Percentiles rank a stretch among this genome's conserved stretches.
These are phyloP conservation scores for Marchantia polymorpha DNA, from an alignment of 225 moss, liverwort and hornwort species.

Conservation along the genomic window DNA sequence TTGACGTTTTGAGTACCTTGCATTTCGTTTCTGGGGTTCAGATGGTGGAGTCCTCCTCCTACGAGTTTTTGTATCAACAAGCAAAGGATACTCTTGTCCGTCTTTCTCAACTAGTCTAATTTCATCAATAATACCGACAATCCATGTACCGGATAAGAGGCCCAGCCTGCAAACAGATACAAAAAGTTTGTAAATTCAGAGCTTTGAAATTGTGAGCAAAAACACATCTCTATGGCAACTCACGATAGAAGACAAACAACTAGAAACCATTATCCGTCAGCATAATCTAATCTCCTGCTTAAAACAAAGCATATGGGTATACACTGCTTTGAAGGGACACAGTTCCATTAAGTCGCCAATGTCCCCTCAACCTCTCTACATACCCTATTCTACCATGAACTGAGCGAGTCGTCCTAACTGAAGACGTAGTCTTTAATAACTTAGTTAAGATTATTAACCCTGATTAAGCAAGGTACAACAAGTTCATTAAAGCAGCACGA, in stretches of 20 bases:
- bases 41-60: conserved; percentile 73
- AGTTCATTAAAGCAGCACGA: too few relatives aligned
- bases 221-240: not conserved
- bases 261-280: too few relatives aligned
- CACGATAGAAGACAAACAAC: not conserved
- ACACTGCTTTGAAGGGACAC: too few relatives aligned
- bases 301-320: too few relatives aligned
- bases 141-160: conserved; percentile 73
- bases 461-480: too few relatives aligned
- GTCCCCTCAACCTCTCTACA: too few relatives aligned
- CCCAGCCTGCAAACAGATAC: conserved; percentile 59
- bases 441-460: too few relatives aligned
- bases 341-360: too few relatives aligned
- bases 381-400: too few relatives aligned
- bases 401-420: too few relatives aligned
- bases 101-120: conserved; percentile 71
- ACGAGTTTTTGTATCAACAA: conserved; percentile 94
- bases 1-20: conserved; percentile 43
- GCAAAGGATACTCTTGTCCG: conserved; percentile 65
- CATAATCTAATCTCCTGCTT: not conserved
- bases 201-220: not conserved
- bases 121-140: conserved; percentile 95
- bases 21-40: conserved; percentile 91
- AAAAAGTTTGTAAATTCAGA: not conserved
- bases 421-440: too few relatives aligned